Base-by-base conservation (phyloP, 192 early-diverging fungal species). In the Coemansia sp. region DNA sequence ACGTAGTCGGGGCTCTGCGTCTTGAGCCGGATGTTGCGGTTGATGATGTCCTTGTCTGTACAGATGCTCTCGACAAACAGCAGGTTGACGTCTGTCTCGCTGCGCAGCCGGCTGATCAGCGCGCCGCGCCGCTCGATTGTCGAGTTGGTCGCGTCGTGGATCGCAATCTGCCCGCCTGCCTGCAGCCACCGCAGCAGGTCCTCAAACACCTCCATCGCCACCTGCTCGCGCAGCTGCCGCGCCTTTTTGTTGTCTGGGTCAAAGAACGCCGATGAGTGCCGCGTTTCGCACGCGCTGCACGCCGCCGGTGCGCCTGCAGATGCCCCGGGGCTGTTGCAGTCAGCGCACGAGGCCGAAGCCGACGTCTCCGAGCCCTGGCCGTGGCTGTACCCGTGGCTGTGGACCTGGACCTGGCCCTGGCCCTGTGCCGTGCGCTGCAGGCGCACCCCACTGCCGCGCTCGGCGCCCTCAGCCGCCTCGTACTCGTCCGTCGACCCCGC, bases 81-180 rank as follows among this genome's bases (percentile, higher is more conserved):
- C 31, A 92, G 74, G 68, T 87, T 89, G 61, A 90, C 84, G 48
- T 89, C 82, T 22, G 85, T 76, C 64, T 91, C 86, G 29, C 68
- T 69, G 42, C 80, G 64, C 16, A 91, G 68, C 22, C 90, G 85
- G 12, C 87, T 80, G 58, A 90, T 66, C 14, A 93, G 69, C 60
- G 87, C 54, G 50, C 83, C 73, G 69, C 96, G 87, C 68, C 97
- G 85, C 60, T 86, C 86, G 16, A 89, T 73, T 0, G 93, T 97
- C 48, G 96, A 96, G 73, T 99, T 99, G 16, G 97, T 99, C 1
- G 97, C 97, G 74, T 99, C 97, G 68, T 93, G 90, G 60, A 93
- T 90, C 57, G 92, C 96, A 29, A 97, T 92, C 59, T 94, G 92
- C 10, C 92, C 93, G 61, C 91, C 93, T 10, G 80, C 75, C 57